A percentile compares a stretch with the other conserved stretches of the same genome.
phyloP scores from a whole-genome alignment of 2,329 filamentous ascomycete species.

The Metarhizium guizhouense region DNA sequence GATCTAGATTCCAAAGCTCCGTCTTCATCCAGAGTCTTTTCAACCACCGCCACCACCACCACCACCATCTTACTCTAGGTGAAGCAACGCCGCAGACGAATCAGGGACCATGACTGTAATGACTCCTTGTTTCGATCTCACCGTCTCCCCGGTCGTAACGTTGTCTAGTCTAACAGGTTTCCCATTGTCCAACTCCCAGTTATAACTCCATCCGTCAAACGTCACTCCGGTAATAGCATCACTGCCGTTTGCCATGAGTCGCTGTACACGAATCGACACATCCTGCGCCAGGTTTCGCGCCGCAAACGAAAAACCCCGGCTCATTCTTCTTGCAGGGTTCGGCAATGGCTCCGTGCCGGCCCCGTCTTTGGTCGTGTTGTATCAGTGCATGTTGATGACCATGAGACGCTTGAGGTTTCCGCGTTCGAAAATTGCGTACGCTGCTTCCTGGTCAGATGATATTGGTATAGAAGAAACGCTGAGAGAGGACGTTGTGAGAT shows the following conservation, averaged over 20 bases:
- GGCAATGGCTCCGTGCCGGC: conserved; percentile 14
- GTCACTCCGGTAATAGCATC: conserved; percentile 54
- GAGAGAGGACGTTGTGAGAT: conserved; percentile 15
- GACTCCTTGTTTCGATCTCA: conserved; percentile 25
- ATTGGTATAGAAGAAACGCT: conserved; percentile 39
- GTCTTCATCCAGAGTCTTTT: no score
- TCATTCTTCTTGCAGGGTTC: conserved; percentile 19
- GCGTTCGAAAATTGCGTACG: conserved; percentile 34
- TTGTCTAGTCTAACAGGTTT: conserved; percentile 44
- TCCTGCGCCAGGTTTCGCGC: neutral
- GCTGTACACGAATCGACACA: conserved; percentile 28
- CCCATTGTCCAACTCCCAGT: conserved; percentile 47
- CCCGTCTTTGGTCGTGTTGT: conserved; percentile 47
- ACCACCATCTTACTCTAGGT: neutral
- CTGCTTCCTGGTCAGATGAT: conserved; percentile 31
- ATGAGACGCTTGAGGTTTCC: conserved; percentile 36
- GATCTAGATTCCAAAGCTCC: no score
- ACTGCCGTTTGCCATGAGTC: conserved; percentile 51
- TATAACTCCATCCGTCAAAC: conserved; percentile 53
- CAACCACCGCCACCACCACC: neutral
- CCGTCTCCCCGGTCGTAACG: conserved; percentile 41
- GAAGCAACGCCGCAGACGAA: conserved; percentile 30
- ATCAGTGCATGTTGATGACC: conserved; percentile 48
- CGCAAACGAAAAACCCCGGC: conserved; percentile 26
- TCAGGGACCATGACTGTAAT: conserved; percentile 31